Evolutionary conservation across 2,329 filamentous ascomycete genomes (phyloP), one percentile per base, ranked within the genome.

Genomic region (Clathrospora elynae): DNA sequence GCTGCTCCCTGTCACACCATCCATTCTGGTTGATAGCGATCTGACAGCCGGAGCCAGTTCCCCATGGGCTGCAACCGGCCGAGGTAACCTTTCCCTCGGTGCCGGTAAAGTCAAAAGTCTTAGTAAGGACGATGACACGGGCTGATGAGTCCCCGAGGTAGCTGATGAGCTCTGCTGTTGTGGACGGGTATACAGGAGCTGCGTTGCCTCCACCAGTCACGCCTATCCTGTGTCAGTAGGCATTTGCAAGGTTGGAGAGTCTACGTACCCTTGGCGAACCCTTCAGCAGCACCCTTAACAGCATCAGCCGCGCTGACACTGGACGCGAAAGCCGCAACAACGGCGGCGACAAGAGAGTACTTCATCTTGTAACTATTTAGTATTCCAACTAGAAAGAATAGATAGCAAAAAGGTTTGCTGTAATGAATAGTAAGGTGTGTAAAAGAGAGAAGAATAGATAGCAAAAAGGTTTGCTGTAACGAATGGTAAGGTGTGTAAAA

Each of bases 71-170:
- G 56, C 83, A 85, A 14, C 82, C 82, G 11, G 72, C 75, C 26
- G 65, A 74, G 18, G 72, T 78, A 20, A 71, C 72, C 3, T 72
- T 77, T 25, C 81, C 81, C 63, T 83, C 80, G 8, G 73, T 75
- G 24, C 73, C 75, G 20, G 71, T 76, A 72, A 82, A 84, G 70
- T 81, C 76, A 59, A 78, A 77, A 32, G 64, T 64, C 57, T 81
- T 78, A 61, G 75, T 74, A 18, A 85, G 71, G 40, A 85, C 73
- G 55, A 86, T 84, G 46, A 79, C 77, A 16, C 81, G 77, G 9
- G 82, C 57, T 13, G 71, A 62, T 40, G 66, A 68, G 63, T 84
- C 80, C 6, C 73, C 72, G 4, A 86, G 76, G 70, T 83, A 85
- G 25, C 71, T 75, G 63, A 79, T 77, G 32, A 85, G 77, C 75